phyloP scores from a whole-genome alignment of 2,329 filamentous ascomycete genomes.

The Phaeomoniella chlamydospora region DNA sequence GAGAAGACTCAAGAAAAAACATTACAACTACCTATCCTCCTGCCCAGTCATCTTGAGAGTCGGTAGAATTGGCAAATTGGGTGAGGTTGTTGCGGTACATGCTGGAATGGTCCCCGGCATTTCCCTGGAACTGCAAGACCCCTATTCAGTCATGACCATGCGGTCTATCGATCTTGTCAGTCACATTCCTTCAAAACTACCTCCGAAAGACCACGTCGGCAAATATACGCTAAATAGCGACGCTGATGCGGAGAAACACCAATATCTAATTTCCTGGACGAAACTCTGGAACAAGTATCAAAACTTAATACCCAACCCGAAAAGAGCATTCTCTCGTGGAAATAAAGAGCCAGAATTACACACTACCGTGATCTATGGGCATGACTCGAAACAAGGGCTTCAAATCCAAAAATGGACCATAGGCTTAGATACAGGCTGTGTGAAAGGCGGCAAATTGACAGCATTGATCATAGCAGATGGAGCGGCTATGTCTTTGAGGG shows the following conservation, averaged over 20 bases:
- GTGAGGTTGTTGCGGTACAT: conserved; percentile 60
- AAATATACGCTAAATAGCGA: background rate
- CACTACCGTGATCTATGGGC: conserved; percentile 70
- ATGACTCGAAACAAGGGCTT: conserved; percentile 64
- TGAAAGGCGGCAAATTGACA: conserved; percentile 59
- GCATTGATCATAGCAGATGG: conserved; percentile 58
- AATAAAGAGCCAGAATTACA: conserved; percentile 1
- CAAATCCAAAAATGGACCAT: conserved; percentile 56
- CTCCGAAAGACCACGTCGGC: background rate
- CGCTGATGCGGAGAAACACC: conserved; percentile 21
- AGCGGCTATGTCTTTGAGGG: conserved; percentile 23
- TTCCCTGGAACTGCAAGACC: conserved; percentile 54
- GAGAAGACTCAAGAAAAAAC: conserved; percentile 41
- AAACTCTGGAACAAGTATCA: conserved; percentile 42
- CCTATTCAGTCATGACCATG: conserved; percentile 84
- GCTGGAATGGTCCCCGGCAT: conserved; percentile 71
- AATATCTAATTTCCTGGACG: conserved; percentile 50
- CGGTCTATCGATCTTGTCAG: conserved; percentile 55
- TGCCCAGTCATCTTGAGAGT: conserved; percentile 69
- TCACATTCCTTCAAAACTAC: conserved; percentile 30
- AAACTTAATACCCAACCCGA: conserved; percentile 10
- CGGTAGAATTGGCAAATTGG: conserved; percentile 44
- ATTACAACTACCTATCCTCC: conserved; percentile 53
- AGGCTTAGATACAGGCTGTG: conserved; percentile 75
- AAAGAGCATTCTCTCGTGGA: background rate